phyloP scores from a whole-genome alignment of 78 protist species.

The Dictyostelium capitatum region DNA sequence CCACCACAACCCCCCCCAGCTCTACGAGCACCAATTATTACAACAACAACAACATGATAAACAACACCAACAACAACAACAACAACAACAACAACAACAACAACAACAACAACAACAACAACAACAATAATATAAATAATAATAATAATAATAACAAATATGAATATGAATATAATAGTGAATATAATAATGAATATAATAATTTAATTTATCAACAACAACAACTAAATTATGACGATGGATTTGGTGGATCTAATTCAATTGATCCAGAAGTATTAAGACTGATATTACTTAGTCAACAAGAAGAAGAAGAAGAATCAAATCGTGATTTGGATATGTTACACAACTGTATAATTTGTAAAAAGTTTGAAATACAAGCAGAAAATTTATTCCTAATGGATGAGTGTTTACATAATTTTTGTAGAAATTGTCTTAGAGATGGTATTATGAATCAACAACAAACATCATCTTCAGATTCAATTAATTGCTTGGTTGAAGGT shows the following conservation, averaged over 20 bases:
- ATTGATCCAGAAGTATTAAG: neutral
- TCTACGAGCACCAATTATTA: too few relatives aligned
- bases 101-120: constrained; percentile 18
- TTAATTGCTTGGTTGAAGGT: neutral
- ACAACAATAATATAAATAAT: neutral
- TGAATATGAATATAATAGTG: neutral
- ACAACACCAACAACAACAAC: constrained; percentile 7
- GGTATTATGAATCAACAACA: constrained; percentile 25
- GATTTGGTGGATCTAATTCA: neutral
- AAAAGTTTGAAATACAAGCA: neutral
- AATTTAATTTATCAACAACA: neutral
- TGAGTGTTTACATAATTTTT: constrained; percentile 64
- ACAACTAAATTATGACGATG: neutral
- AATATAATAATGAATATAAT: neutral
- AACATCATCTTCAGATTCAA: neutral
- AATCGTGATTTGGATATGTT: constrained; percentile 52
- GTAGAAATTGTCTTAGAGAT: constrained; percentile 20
- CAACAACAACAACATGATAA: too few relatives aligned
- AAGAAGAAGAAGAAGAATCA: neutral
- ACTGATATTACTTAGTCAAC: neutral
- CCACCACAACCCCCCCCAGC: too few relatives aligned
- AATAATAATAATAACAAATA: neutral
- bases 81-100: constrained; percentile 24
- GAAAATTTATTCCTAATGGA: constrained; percentile 58
- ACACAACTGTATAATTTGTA: constrained; percentile 35